These are phyloP conservation scores for Laguncularia racemosa DNA, from an alignment of 345 rosid genomes.

Conservation along the genomic window DNA sequence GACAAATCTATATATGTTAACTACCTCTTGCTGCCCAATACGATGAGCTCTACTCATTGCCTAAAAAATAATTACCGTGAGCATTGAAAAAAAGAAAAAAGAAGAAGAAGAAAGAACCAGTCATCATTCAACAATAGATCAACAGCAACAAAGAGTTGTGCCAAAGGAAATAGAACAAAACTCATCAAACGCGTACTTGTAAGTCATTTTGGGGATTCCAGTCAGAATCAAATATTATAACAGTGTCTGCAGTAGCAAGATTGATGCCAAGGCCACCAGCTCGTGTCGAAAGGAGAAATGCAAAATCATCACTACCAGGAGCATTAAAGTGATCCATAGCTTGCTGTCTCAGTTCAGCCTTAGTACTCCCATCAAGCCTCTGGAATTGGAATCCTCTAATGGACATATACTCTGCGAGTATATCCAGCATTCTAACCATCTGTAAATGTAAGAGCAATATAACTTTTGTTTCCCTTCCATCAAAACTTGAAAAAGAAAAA, in stretches of 20 bases:
- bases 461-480: neutral
- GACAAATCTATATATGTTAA: slow-evolving; percentile 96
- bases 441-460: slow-evolving; percentile 20
- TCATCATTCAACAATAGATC: slow-evolving; percentile 5
- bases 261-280: slow-evolving; percentile 99
- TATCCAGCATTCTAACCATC: slow-evolving; percentile 99
- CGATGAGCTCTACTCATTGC: slow-evolving; percentile 99
- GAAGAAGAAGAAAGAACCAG: neutral
- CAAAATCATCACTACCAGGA: slow-evolving; percentile 97
- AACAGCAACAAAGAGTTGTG: slow-evolving; percentile 1
- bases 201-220: slow-evolving; percentile 99
- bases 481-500: neutral
- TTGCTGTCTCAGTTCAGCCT: slow-evolving; percentile 97
- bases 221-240: slow-evolving; percentile 98
- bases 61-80: slow-evolving; percentile 31
- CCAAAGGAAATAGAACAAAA: neutral
- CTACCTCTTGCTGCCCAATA: slow-evolving; percentile 99
- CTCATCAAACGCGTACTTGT: slow-evolving; percentile 41
- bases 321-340: slow-evolving; percentile 99
- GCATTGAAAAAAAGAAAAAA: neutral
- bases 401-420: slow-evolving; percentile 84
- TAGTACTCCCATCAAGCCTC: slow-evolving; percentile 99
- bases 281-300: slow-evolving; percentile 97
- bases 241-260: slow-evolving; percentile 98
- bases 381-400: slow-evolving; percentile 95